phyloP scores from a whole-genome alignment of 2,329 filamentous ascomycete species.

The Diaporthe nobilis region DNA sequence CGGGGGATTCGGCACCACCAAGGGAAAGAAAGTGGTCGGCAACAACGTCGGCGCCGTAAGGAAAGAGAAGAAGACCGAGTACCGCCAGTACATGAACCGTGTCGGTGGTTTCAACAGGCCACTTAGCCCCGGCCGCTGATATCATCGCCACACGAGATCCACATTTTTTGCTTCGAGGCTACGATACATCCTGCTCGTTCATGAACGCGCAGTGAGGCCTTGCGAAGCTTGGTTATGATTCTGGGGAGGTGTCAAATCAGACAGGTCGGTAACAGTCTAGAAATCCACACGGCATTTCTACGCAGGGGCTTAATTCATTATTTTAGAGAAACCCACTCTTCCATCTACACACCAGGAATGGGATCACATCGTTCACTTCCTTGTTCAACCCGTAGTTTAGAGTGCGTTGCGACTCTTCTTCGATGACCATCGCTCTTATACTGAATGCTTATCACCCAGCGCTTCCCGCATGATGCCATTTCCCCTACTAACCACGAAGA shows the following conservation, averaged over 20 bases:
- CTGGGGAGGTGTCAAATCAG: neutral
- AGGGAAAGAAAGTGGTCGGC: slow-evolving; percentile 88
- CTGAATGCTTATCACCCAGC: too few relatives aligned
- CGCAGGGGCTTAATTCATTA: neutral
- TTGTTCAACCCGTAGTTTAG: neutral
- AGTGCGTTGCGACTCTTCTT: neutral
- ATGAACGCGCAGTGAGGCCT: neutral
- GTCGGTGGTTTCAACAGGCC: slow-evolving; percentile 86
- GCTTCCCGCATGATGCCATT: too few relatives aligned
- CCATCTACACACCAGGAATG: neutral
- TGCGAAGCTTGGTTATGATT: neutral
- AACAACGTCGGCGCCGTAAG: slow-evolving; percentile 87
- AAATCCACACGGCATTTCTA: neutral
- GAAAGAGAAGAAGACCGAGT: slow-evolving; percentile 95
- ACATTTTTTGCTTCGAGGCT: neutral
- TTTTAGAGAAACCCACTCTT: neutral
- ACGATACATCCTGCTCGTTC: neutral
- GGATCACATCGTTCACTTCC: neutral
- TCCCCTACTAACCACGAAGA: neutral
- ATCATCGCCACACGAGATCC: neutral
- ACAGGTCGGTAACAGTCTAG: slow-evolving; percentile 19
- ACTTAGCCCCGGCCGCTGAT: slow-evolving; percentile 67
- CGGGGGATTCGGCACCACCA: slow-evolving; percentile 85
- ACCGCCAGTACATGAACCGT: slow-evolving; percentile 97
- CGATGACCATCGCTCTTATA: too few relatives aligned